phyloP scores from a whole-genome alignment of 2,329 filamentous ascomycete genomes.

The Pyrenochaeta sp. region DNA sequence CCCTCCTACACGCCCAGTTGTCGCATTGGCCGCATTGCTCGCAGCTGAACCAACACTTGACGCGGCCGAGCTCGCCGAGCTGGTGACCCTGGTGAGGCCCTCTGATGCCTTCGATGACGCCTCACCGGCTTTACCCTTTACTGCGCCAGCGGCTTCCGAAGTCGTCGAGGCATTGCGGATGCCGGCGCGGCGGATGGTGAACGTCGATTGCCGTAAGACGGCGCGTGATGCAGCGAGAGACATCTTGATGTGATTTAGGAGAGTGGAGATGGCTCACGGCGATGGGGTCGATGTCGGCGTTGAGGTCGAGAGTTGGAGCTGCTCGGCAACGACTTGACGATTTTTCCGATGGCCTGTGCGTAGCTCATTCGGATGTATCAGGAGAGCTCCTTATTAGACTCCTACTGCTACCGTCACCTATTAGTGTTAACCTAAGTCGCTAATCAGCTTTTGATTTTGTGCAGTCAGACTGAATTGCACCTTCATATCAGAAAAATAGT shows the following conservation, averaged over 20 bases:
- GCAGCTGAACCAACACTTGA: slow-evolving; percentile 71
- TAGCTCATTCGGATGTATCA: slow-evolving; percentile 17
- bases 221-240: slow-evolving; percentile 57
- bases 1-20: slow-evolving; percentile 69
- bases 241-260: slow-evolving; percentile 50
- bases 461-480: no score
- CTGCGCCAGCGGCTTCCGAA: slow-evolving; percentile 56
- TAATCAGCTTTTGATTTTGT: no score
- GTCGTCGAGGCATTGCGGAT: slow-evolving; percentile 60
- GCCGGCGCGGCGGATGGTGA: slow-evolving; percentile 53
- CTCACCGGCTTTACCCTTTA: slow-evolving; percentile 64
- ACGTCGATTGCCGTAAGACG: slow-evolving; percentile 55
- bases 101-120: slow-evolving; percentile 79
- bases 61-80: slow-evolving; percentile 80
- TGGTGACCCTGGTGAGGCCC: slow-evolving; percentile 82
- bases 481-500: no score
- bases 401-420: background rate
- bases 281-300: slow-evolving; percentile 24
- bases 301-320: slow-evolving; percentile 19
- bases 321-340: slow-evolving; percentile 22
- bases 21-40: slow-evolving; percentile 52
- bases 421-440: background rate
- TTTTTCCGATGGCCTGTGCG: slow-evolving; percentile 30
- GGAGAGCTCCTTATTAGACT: slow-evolving; percentile 6
- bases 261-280: slow-evolving; percentile 24